Evolutionary conservation across 345 rosid genomes (phyloP).

Genomic region (Citrus unshiu): DNA sequence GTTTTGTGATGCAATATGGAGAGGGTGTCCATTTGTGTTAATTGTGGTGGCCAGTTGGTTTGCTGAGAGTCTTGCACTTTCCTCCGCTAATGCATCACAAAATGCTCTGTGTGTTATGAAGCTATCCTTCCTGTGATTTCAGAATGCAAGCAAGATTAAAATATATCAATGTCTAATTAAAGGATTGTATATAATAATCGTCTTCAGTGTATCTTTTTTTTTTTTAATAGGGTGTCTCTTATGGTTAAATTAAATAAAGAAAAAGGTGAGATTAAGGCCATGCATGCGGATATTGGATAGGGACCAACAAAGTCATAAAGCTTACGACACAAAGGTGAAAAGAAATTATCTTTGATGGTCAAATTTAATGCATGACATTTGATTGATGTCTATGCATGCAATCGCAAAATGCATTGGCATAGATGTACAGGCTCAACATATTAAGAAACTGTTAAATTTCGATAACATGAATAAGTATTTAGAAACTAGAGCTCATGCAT

Average conservation of each 20-base stretch:
- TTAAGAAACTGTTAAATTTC: slow-evolving; percentile 21
- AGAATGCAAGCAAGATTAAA: neutral
- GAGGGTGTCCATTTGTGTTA: slow-evolving; percentile 14
- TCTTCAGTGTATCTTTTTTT: neutral
- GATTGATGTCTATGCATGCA: slow-evolving; percentile 34
- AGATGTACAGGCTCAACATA: slow-evolving; percentile 15
- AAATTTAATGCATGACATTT: slow-evolving; percentile 24
- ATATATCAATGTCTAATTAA: neutral
- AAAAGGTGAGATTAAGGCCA: slow-evolving; percentile 13
- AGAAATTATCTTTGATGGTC: slow-evolving; percentile 27
- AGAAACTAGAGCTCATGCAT: slow-evolving; percentile 26
- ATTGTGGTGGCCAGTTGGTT: slow-evolving; percentile 26
- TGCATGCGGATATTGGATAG: slow-evolving; percentile 25
- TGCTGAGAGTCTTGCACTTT: slow-evolving; percentile 71
- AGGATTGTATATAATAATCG: neutral
- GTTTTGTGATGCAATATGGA: slow-evolving; percentile 18
- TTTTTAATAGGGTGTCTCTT: neutral
- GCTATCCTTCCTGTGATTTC: slow-evolving; percentile 80
- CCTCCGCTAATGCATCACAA: slow-evolving; percentile 90
- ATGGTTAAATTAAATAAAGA: slow-evolving; percentile 2
- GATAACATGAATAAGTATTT: neutral
- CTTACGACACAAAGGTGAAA: slow-evolving; percentile 18
- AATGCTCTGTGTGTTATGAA: slow-evolving; percentile 92
- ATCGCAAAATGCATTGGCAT: slow-evolving; percentile 3
- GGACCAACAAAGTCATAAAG: slow-evolving; percentile 23